A percentile compares a stretch with the other conserved stretches of the same genome.
Conservation (phyloP, 2,329 filamentous ascomycete species). For the Pestalotiopsis sp. region DNA sequence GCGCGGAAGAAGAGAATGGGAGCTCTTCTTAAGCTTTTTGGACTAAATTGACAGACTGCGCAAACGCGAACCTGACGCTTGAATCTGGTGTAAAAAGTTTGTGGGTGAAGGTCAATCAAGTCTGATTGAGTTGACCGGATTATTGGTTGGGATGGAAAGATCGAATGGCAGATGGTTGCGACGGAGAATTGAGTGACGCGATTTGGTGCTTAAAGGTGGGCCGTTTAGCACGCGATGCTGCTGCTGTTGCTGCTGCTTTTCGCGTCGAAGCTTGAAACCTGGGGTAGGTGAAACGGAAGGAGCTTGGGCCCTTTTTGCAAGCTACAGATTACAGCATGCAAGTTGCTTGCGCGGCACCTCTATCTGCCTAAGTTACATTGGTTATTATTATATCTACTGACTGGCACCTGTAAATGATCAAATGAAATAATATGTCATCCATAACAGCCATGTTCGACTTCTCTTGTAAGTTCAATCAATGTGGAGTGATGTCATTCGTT, state of each 20-base stretch:
- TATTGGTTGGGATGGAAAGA: not conserved
- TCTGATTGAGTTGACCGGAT: not conserved
- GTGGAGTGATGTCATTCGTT: too few relatives aligned
- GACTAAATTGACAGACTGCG: not conserved
- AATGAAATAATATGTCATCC: too few relatives aligned
- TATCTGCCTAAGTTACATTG: not conserved
- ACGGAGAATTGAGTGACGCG: constrained; percentile 4
- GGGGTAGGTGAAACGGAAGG: not conserved
- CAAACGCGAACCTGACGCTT: not conserved
- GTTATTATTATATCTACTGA: too few relatives aligned
- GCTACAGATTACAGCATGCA: not conserved
- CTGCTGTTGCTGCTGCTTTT: not conserved
- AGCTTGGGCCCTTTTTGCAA: not conserved
- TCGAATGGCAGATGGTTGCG: not conserved
- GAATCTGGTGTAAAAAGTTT: not conserved
- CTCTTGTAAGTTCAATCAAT: too few relatives aligned
- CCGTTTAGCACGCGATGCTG: constrained; percentile 6
- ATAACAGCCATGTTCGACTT: too few relatives aligned
- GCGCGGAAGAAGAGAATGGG: not conserved
- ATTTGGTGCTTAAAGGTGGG: constrained; percentile 6
- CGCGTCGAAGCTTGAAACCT: constrained; percentile 1
- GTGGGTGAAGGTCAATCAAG: not conserved
- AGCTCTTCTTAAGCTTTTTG: not conserved
- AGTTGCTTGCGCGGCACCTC: not conserved
- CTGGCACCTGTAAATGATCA: too few relatives aligned